Conservation (phyloP, 2,329 filamentous ascomycete species). For the Clarireedia hainanense region DNA sequence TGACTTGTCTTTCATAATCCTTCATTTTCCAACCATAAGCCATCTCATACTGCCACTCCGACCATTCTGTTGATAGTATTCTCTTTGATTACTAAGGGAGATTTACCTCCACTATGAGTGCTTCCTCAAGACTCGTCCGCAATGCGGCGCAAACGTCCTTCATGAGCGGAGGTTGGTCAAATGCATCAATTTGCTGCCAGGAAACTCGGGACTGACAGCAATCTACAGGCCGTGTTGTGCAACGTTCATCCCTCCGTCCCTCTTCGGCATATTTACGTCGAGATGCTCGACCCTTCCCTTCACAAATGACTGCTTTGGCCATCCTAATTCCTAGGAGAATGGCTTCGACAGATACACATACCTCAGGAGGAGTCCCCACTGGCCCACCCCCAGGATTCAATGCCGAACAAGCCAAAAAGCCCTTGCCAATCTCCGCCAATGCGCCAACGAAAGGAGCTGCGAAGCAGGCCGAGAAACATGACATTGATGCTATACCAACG, state of each 20-base stretch:
- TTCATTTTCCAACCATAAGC: background rate
- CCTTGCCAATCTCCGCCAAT: conserved; percentile 35
- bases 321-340: conserved; percentile 49
- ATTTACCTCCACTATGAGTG: conserved; percentile 24
- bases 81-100: background rate
- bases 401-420: conserved; percentile 59
- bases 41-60: background rate
- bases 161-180: conserved; percentile 22
- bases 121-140: conserved; percentile 30
- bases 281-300: conserved; percentile 27
- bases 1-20: background rate
- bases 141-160: conserved; percentile 29
- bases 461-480: conserved; percentile 19
- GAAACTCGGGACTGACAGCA: background rate
- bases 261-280: conserved; percentile 27
- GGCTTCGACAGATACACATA: conserved; percentile 53
- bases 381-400: conserved; percentile 66
- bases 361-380: conserved; percentile 35
- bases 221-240: conserved; percentile 24
- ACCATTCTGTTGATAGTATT: conserved; percentile 1
- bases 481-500: conserved; percentile 21
- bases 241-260: conserved; percentile 21
- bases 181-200: conserved; percentile 10
- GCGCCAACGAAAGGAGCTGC: conserved; percentile 22
- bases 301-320: conserved; percentile 40